phyloP scores from a whole-genome alignment of 169 alveolate species.

The Plasmodium cynomolgi region DNA sequence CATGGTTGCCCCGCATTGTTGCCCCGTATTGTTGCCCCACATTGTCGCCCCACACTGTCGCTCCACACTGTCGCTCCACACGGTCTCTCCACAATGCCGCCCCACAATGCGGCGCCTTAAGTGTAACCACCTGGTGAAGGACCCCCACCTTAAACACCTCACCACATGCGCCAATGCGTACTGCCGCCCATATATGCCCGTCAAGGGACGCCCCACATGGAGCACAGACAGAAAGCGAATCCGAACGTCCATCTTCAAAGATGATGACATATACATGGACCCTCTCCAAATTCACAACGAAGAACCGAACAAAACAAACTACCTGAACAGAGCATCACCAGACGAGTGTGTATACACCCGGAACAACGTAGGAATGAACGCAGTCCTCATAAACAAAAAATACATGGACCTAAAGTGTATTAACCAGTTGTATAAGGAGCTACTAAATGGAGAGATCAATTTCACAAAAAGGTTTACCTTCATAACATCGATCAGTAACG shows the following conservation, averaged over 20 bases:
- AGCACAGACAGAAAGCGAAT: not conserved
- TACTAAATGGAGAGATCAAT: slow-evolving; percentile 81
- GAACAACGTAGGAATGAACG: slow-evolving; percentile 56
- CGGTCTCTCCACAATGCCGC: not conserved
- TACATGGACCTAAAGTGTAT: slow-evolving; percentile 70
- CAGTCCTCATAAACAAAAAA: slow-evolving; percentile 31
- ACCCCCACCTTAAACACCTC: not conserved
- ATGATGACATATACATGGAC: slow-evolving; percentile 61
- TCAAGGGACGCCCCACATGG: not conserved
- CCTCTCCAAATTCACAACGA: slow-evolving; percentile 67
- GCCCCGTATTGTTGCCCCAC: no score
- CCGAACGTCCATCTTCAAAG: slow-evolving; percentile 60
- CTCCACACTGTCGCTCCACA: not conserved
- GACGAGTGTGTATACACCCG: slow-evolving; percentile 37
- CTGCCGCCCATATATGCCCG: not conserved
- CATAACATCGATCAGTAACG: slow-evolving; percentile 79
- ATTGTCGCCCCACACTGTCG: not conserved
- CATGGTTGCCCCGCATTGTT: not conserved
- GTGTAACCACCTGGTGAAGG: not conserved
- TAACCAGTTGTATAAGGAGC: slow-evolving; percentile 73
- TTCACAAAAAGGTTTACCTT: slow-evolving; percentile 80
- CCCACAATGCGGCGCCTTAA: not conserved
- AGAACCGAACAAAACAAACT: slow-evolving; percentile 38
- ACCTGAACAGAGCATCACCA: slow-evolving; percentile 17
- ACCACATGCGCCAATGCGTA: not conserved